Evolutionary conservation across 1,139 yeast genomes (phyloP), one percentile per base, ranked within the genome.

Genomic region (Suhomyces coccinellae): DNA sequence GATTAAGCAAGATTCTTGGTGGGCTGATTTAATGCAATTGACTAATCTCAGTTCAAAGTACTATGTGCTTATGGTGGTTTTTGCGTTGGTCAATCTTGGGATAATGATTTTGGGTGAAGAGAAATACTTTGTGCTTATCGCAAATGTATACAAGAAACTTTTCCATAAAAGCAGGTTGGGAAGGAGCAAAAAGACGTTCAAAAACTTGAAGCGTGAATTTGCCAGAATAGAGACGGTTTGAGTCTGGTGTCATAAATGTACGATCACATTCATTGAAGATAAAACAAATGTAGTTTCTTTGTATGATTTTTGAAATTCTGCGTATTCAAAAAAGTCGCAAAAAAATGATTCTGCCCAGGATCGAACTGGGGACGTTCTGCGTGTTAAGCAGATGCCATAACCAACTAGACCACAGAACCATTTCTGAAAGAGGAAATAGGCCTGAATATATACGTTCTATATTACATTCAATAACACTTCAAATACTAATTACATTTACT

Each of bases 291-390:
- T n/a, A 29, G 14, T 7, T n/a, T n/a, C n/a, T n/a, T n/a, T n/a
- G n/a, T n/a, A 9, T 9, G 26, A 22, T 6, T 22, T 6, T 22
- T 22, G 26, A 6, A 22, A 6, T 6, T 9, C 6, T 22, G 6
- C 26, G 26, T 9, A 22, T 28, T n/a, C 6, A 28, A 28, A 28
- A 29, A 12, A 29, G 29, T 27, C 13, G 29, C 29, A 55, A 61
- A 61, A 49, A 51, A 64, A 61, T 88, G 96, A 87, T 86, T 86
- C 82, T 85, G 89, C 96, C 96, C 96, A 88, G 97, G 96, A 86
- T 88, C 96, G 97, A 89, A 88, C 96, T 87, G 96, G 96, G 96
- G 96, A 89, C 96, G 90, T 87, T 86, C 91, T 86, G 96, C 96
- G 96, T 88, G 96, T 87, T 87, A 87, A 86, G 96, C 96, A 87